Percentiles rank a stretch among this genome's conserved stretches.
Evolutionary conservation across 352 stramenopile species (phyloP).

Genomic region (Thraustochytrium striatum): DNA sequence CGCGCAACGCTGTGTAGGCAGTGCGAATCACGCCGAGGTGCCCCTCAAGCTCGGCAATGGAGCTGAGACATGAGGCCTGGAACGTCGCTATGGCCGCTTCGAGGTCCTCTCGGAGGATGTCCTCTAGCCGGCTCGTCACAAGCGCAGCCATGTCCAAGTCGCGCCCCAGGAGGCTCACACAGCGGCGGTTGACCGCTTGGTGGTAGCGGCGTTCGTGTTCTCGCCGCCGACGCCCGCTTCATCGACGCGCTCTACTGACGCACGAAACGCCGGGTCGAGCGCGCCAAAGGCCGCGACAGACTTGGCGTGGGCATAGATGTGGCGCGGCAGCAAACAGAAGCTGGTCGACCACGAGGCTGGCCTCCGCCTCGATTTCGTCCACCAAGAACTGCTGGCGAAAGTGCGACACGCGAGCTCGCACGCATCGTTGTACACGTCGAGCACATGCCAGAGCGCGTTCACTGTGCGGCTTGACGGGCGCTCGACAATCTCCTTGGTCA

Average conservation of each 20-base stretch:
- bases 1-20: slow-evolving; percentile 55
- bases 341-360: slow-evolving; percentile 71
- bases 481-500: slow-evolving; percentile 64
- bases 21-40: slow-evolving; percentile 57
- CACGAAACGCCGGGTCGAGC: slow-evolving; percentile 53
- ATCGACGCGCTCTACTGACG: slow-evolving; percentile 37
- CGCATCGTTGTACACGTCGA: slow-evolving; percentile 80
- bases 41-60: slow-evolving; percentile 60
- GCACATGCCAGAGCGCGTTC: slow-evolving; percentile 61
- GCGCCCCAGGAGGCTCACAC: slow-evolving; percentile 67
- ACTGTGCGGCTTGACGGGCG: slow-evolving; percentile 43
- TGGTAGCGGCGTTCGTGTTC: not conserved
- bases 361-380: slow-evolving; percentile 74
- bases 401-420: slow-evolving; percentile 58
- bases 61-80: slow-evolving; percentile 61
- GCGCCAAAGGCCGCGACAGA: slow-evolving; percentile 50
- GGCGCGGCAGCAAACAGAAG: slow-evolving; percentile 66
- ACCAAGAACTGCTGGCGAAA: slow-evolving; percentile 66
- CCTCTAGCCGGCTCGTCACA: not conserved
- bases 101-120: slow-evolving; percentile 4
- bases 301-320: slow-evolving; percentile 67
- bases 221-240: not conserved
- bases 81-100: slow-evolving; percentile 59
- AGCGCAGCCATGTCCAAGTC: slow-evolving; percentile 62
- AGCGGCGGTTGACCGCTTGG: too few relatives aligned